Percentiles rank a stretch among this genome's conserved stretches.
Evolutionary conservation across 2,329 filamentous ascomycete species (phyloP).

Genomic region (Alternaria triticina): DNA sequence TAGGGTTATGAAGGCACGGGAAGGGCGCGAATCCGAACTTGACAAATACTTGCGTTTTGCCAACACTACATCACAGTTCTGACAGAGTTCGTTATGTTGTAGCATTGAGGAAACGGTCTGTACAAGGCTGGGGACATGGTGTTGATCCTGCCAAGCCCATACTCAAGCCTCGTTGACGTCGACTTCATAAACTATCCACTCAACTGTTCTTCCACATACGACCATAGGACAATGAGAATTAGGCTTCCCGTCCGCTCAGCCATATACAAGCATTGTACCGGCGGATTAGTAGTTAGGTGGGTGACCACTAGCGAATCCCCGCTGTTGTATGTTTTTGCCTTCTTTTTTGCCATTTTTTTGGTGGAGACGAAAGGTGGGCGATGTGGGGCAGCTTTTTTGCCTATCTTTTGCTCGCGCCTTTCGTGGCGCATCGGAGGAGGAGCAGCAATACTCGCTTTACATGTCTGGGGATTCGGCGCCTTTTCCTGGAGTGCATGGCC

Average conservation of each 20-base stretch:
- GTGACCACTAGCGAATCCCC: neutral
- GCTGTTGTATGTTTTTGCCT: neutral
- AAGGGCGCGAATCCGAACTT: neutral
- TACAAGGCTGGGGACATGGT: neutral
- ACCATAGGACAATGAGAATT: neutral
- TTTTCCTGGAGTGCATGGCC: neutral
- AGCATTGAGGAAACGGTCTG: neutral
- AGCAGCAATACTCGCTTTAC: neutral
- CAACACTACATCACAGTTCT: neutral
- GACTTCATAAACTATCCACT: accelerated
- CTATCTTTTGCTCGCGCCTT: too few relatives aligned
- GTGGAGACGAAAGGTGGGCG: neutral
- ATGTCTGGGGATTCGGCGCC: neutral
- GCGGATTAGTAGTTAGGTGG: neutral
- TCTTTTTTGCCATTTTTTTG: neutral
- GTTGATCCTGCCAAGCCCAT: neutral
- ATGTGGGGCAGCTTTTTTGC: neutral
- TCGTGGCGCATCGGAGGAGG: neutral
- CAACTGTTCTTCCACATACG: neutral
- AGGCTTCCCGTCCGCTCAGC: neutral
- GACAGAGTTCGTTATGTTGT: neutral
- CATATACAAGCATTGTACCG: neutral
- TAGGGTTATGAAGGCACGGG: neutral
- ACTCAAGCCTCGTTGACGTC: neutral
- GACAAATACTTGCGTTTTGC: neutral